These are phyloP conservation scores for Lichtheimia ornata DNA, from an alignment of 371 early-diverging fungal species.

Conservation along the genomic window DNA sequence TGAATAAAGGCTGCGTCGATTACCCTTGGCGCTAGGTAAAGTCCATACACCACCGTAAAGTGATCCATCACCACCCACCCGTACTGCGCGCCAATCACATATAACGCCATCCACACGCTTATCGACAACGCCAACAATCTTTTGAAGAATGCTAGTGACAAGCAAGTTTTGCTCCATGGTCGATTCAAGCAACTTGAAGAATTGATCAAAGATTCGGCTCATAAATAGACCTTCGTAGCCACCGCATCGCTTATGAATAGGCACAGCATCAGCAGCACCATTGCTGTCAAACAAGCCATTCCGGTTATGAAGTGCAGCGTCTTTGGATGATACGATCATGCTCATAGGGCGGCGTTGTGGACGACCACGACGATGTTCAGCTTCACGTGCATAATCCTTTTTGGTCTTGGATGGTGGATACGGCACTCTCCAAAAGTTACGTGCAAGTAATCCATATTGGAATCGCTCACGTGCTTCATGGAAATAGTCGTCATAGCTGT, in stretches of 20 bases:
- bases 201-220: slow-evolving; percentile 46
- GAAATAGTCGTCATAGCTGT: slow-evolving; percentile 55
- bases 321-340: slow-evolving; percentile 25
- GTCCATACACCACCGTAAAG: slow-evolving; percentile 53
- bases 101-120: slow-evolving; percentile 51
- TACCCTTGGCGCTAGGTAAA: slow-evolving; percentile 35
- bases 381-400: slow-evolving; percentile 39
- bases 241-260: slow-evolving; percentile 18
- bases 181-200: slow-evolving; percentile 44
- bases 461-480: slow-evolving; percentile 54
- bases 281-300: slow-evolving; percentile 4
- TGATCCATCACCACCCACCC: slow-evolving; percentile 45
- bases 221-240: slow-evolving; percentile 50
- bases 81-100: slow-evolving; percentile 51
- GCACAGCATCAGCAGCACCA: neutral
- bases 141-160: slow-evolving; percentile 51
- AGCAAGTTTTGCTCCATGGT: slow-evolving; percentile 50
- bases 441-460: slow-evolving; percentile 48
- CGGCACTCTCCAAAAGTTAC: slow-evolving; percentile 50
- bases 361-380: slow-evolving; percentile 44
- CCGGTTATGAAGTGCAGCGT: slow-evolving; percentile 8
- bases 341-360: slow-evolving; percentile 38
- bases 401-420: slow-evolving; percentile 48
- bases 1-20: slow-evolving; percentile 45
- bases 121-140: slow-evolving; percentile 50